These are phyloP conservation scores for Capsicum pubescens DNA, from an alignment of 257 asterid species.

Conservation along the genomic window DNA sequence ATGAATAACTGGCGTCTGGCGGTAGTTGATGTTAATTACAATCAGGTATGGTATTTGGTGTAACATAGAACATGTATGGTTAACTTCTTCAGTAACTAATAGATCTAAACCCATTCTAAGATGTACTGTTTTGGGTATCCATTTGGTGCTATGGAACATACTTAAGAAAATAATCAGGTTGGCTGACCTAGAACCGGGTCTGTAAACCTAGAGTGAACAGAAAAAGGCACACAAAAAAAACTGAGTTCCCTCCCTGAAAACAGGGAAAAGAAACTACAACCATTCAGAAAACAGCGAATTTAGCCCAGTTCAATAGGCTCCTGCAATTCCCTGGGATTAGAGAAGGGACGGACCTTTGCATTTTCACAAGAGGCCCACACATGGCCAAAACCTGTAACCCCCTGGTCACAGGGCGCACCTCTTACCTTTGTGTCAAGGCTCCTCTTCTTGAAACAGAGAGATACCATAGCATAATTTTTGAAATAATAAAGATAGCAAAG, in stretches of 20 bases:
- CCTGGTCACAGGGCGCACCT: background rate
- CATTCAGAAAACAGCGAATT: background rate
- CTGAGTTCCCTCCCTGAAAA: background rate
- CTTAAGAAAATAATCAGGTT: background rate
- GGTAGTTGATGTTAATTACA: background rate
- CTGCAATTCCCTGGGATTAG: background rate
- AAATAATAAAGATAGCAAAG: conserved; percentile 1
- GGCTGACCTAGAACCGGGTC: background rate
- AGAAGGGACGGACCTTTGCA: background rate
- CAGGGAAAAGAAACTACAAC: background rate
- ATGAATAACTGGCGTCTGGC: background rate
- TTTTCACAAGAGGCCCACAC: background rate
- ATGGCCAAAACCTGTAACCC: background rate
- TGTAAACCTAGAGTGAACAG: background rate
- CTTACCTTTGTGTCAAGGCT: background rate
- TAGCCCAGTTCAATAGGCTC: background rate
- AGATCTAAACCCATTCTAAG: conserved; percentile 9
- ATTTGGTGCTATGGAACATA: conserved; percentile 1
- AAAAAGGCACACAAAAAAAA: conserved; percentile 1
- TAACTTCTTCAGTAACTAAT: conserved; percentile 6
- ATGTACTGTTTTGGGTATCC: background rate
- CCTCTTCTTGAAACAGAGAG: background rate
- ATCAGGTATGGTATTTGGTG: conserved; percentile 10
- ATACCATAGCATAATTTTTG: background rate
- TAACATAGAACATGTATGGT: conserved; percentile 16